phyloP scores from a whole-genome alignment of 345 rosid species.

The Brassica napus region DNA sequence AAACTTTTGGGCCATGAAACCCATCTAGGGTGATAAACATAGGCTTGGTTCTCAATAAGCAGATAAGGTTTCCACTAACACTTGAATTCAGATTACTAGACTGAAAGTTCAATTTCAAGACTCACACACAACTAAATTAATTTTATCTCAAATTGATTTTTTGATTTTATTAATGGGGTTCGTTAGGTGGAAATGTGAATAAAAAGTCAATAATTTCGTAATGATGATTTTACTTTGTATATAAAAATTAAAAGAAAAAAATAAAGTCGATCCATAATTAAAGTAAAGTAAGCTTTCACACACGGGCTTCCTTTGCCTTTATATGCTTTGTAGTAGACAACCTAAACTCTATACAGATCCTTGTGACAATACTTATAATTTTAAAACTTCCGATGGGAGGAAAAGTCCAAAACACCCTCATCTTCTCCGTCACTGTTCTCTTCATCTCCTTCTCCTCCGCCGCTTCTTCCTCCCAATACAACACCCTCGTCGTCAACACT shows the following conservation, averaged over 20 bases:
- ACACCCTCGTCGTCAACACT: slow-evolving; percentile 47
- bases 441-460: slow-evolving; percentile 24
- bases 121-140: background rate
- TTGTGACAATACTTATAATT: background rate
- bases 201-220: slow-evolving; percentile 13
- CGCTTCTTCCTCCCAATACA: slow-evolving; percentile 39
- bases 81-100: slow-evolving; percentile 87
- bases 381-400: slow-evolving; percentile 43
- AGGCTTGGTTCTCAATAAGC: background rate
- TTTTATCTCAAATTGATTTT: background rate
- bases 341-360: background rate
- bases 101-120: slow-evolving; percentile 79
- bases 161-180: background rate
- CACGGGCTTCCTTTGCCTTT: slow-evolving; percentile 16
- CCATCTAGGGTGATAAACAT: background rate
- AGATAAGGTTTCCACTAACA: slow-evolving; percentile 38
- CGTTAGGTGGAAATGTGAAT: background rate
- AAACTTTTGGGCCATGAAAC: background rate
- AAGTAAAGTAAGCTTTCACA: background rate
- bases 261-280: background rate
- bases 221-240: background rate
- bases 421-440: slow-evolving; percentile 42
- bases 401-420: slow-evolving; percentile 31
- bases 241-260: background rate
- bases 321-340: slow-evolving; percentile 2